A percentile compares a stretch with the other conserved stretches of the same genome.
Conservation (phyloP, 768 basidiomycete species). For the Termitomyces bulborhizus region DNA sequence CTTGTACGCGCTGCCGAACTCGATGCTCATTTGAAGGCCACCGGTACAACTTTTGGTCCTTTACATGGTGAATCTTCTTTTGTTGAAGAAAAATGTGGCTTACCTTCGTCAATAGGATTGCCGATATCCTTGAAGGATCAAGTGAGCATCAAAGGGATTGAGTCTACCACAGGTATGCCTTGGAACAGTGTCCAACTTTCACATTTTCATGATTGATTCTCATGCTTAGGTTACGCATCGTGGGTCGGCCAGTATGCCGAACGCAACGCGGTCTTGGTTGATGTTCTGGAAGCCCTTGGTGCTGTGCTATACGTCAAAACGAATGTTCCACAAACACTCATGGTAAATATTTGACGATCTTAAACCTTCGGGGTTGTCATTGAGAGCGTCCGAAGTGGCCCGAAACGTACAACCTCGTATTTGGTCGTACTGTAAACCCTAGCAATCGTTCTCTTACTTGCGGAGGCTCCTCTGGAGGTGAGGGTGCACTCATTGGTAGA, state of each 20-base stretch:
- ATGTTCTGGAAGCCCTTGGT: conserved; percentile 59
- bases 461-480: conserved; percentile 85
- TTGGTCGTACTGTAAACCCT: conserved; percentile 75
- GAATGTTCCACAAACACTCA: conserved; percentile 70
- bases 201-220: not conserved
- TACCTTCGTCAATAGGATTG: conserved; percentile 25
- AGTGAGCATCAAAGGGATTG: conserved; percentile 58
- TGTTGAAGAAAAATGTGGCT: not conserved
- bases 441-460: conserved; percentile 62
- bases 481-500: conserved; percentile 66
- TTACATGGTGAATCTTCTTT: conserved; percentile 45
- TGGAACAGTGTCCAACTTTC: too few relatives aligned
- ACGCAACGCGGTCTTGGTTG: conserved; percentile 55
- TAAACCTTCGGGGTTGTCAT: not conserved
- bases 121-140: conserved; percentile 77
- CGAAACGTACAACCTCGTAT: conserved; percentile 75
- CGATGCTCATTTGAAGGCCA: conserved; percentile 54
- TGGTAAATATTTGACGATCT: conserved; percentile 34
- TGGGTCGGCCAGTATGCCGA: conserved; percentile 60
- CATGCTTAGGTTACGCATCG: conserved; percentile 55
- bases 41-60: conserved; percentile 63
- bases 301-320: conserved; percentile 70
- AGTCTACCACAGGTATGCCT: conserved; percentile 55
- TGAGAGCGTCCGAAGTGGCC: conserved; percentile 41
- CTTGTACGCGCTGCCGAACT: conserved; percentile 57